Evolutionary conservation across 495 filamentous ascomycete genomes (phyloP), one percentile per base, ranked within the genome.

Genomic region (Penicillium chermesinum): DNA sequence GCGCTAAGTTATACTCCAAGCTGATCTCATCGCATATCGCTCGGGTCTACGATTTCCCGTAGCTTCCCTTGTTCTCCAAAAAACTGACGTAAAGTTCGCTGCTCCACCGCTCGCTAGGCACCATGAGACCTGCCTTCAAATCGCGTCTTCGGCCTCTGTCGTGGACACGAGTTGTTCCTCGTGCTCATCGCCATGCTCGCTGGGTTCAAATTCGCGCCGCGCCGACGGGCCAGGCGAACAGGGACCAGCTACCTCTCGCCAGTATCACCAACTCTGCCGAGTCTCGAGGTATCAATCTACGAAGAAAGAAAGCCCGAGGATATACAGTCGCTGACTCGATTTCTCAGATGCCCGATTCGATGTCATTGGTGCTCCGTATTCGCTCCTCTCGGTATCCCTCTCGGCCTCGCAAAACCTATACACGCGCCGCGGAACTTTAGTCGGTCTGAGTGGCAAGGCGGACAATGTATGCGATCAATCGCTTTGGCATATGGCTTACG

Each of bases 281-380:
- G 44, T 73, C 72, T 25, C 57, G 67, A 37, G 72, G 72, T 74
- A 64, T 40, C 58, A 44, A 3, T 3, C 14, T 20, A 0, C n/a
- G 20, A 30, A 33, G 14, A 13, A 8, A 12, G 13, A 19, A 4
- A 15, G 33, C 2, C 36, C 18, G 16, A 19, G 9, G 15, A 35
- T 12, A 36, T 40, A 44, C 2, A 53, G 46, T 44, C 16, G 45
- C 15, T 34, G 3, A 13, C 40, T 17, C 5, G 20, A 20, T n/a
- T n/a, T n/a, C n/a, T 10, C 50, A 95, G 93, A 96, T 83, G 93
- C 91, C 15, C 83, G 82, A 45, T 98, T 98, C 63, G 89, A 96
- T 61, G 88, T 96, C 22, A 69, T 97, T 52, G 93, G 90, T 40
- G 75, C 87, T 16, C 88, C 90, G 2, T 91, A 87, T 62, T 96